Evolutionary conservation across 805 yeast species (phyloP).

Genomic region (Saturnispora sekii): DNA sequence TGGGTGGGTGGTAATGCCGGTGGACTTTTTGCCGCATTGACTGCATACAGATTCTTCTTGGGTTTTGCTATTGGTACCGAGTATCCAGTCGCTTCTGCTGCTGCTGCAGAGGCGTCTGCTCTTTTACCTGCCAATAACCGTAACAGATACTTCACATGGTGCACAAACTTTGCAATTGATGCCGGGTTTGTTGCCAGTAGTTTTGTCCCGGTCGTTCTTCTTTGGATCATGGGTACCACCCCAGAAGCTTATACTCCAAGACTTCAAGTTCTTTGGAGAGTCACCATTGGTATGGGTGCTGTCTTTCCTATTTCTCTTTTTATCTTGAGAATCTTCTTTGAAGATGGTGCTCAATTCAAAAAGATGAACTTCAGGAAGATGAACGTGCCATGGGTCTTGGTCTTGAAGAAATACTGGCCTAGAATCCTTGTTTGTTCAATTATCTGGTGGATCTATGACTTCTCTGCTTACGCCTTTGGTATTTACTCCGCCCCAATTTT

Average conservation of each 20-base stretch:
- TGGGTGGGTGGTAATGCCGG: constrained; percentile 39
- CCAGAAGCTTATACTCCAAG: constrained; percentile 23
- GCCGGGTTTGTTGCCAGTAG: constrained; percentile 75
- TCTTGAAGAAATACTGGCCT: constrained; percentile 77
- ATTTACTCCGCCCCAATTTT: constrained; percentile 71
- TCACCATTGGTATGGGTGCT: constrained; percentile 84
- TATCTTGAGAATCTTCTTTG: constrained; percentile 63
- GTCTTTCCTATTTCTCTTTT: constrained; percentile 76
- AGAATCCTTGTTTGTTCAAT: constrained; percentile 60
- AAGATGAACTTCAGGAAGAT: constrained; percentile 60
- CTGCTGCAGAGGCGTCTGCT: constrained; percentile 85
- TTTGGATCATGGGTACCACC: constrained; percentile 68
- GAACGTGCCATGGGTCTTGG: constrained; percentile 54
- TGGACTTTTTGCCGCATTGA: constrained; percentile 77
- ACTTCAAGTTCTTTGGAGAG: constrained; percentile 83
- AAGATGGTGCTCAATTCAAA: constrained; percentile 62
- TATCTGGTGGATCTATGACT: constrained; percentile 90
- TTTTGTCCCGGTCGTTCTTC: constrained; percentile 75
- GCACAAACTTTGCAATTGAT: constrained; percentile 84
- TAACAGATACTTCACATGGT: constrained; percentile 83
- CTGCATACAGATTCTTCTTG: constrained; percentile 74
- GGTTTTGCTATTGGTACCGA: constrained; percentile 95
- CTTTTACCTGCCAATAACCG: constrained; percentile 71
- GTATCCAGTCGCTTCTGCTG: constrained; percentile 88
- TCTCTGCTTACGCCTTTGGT: constrained; percentile 80